Conservation (phyloP, 768 basidiomycete species). For the Trametopsis cervina region DNA sequence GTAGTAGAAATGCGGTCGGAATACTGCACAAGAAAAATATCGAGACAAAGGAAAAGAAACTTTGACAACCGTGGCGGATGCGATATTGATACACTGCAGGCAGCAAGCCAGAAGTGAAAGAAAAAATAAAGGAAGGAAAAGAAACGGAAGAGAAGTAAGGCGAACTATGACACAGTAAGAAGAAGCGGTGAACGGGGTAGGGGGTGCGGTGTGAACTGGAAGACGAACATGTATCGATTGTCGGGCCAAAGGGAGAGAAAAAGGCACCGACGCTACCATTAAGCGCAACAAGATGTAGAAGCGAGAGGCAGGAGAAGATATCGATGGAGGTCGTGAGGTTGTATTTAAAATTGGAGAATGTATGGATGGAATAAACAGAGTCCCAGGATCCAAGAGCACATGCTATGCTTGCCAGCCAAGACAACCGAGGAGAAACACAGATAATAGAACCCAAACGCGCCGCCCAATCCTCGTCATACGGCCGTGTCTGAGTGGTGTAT, state of each 20-base stretch:
- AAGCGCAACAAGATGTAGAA: constrained; percentile 13
- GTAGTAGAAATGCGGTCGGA: not conserved
- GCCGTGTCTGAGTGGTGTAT: constrained; percentile 16
- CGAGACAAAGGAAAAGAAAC: constrained; percentile 3
- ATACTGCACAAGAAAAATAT: constrained; percentile 9
- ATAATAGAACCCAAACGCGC: constrained; percentile 21
- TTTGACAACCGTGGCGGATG: not conserved
- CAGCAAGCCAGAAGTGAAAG: constrained; percentile 4
- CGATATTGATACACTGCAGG: constrained; percentile 10
- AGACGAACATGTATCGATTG: not conserved
- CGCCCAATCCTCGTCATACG: constrained; percentile 21
- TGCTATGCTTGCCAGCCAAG: constrained; percentile 18
- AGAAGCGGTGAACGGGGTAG: not conserved
- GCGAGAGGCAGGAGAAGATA: constrained; percentile 14
- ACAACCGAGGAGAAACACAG: constrained; percentile 22
- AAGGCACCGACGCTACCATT: constrained; percentile 4
- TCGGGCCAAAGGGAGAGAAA: constrained; percentile 6
- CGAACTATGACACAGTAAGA: constrained; percentile 3
- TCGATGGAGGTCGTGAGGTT: constrained; percentile 1
- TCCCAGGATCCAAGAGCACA: constrained; percentile 40
- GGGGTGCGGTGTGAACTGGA: not conserved
- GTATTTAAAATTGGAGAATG: constrained; percentile 10
- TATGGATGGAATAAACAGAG: constrained; percentile 17
- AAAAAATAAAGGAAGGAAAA: not conserved
- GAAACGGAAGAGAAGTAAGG: constrained; percentile 9